Base-by-base conservation (phyloP, 2,329 filamentous ascomycete genomes). In the Fusarium odoratissimum region DNA sequence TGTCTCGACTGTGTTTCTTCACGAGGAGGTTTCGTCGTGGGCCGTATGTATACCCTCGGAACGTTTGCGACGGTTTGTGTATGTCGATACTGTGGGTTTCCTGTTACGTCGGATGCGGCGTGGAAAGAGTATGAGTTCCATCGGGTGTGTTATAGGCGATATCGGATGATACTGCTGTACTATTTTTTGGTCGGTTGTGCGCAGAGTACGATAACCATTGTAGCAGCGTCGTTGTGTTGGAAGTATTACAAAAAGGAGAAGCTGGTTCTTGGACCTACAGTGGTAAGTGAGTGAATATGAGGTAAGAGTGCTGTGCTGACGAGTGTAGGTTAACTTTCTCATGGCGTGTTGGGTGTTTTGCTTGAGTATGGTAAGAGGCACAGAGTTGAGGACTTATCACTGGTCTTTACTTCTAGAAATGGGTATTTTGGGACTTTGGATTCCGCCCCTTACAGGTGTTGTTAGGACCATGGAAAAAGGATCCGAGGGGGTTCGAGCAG, bases 41-140 rank as follows among this genome's bases (percentile, higher is more conserved):
- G 84, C 9, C 72, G 74, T n/a, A 78, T 75, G 71, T 79, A 84
- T n/a, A 73, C 72, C 0, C 77, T 86, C 45, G 83, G 78, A 10
- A 82, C 82, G 46, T 73, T 75, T 23, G 69, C 74, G 14, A 74
- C 69, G 8, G 79, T 81, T 33, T 85, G 80, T 78, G 78, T 84
- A 16, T 86, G 85, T 48, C 80, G 84, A 11, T 86, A 83, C 80
- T 86, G 85, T 73, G 84, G 84, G 0, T 80, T 77, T 64, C 84
- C 84, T 12, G 77, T 85, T 37, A 71, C 75, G 9, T 64, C 67
- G 8, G 75, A 75, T 31, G 66, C 75, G 16, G 79, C 79, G 13
- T 80, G 75, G 69, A 79, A 80, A 11, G 78, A 81, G 57, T 77
- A 80, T 37, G 81, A 85, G 74, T 85, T 85, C 64, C 84, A 86